Evolutionary conservation across 352 stramenopile genomes (phyloP).

Genomic region (Globisporangium spinosum): DNA sequence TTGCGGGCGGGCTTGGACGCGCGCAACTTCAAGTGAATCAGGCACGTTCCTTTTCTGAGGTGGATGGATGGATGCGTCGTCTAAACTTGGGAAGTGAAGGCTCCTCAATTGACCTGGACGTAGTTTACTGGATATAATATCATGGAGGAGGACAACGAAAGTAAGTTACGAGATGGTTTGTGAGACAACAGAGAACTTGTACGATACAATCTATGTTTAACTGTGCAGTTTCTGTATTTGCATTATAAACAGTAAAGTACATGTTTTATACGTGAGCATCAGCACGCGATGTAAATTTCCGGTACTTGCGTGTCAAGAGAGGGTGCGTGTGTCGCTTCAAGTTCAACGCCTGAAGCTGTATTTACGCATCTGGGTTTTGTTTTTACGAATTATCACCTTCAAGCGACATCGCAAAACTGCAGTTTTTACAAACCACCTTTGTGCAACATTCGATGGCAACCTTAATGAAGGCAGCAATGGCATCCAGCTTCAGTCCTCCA

Average conservation of each 20-base stretch:
- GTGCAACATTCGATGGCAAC: not conserved
- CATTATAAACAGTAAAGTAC: not conserved
- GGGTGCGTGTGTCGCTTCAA: constrained; percentile 26
- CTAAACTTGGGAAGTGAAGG: not conserved
- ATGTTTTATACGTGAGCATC: not conserved
- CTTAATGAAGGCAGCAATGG: not conserved
- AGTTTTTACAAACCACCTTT: constrained; percentile 15
- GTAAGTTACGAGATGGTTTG: not conserved
- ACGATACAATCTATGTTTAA: not conserved
- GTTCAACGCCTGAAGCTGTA: constrained; percentile 31
- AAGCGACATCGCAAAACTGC: not conserved
- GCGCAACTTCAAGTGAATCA: constrained; percentile 12
- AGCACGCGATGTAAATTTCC: not conserved
- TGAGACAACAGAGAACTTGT: not conserved
- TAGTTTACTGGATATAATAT: not conserved
- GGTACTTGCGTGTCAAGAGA: constrained; percentile 1
- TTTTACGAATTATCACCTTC: not conserved
- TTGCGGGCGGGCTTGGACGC: not conserved
- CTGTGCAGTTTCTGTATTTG: not conserved
- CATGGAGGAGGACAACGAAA: not conserved
- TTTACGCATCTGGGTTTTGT: constrained; percentile 17
- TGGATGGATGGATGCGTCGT: constrained; percentile 1
- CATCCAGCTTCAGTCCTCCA: too few species aligned
- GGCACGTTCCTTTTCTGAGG: not conserved
- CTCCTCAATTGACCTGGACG: not conserved